Conservation (phyloP, 148 eudicot species). For the Arbutus unedo region DNA sequence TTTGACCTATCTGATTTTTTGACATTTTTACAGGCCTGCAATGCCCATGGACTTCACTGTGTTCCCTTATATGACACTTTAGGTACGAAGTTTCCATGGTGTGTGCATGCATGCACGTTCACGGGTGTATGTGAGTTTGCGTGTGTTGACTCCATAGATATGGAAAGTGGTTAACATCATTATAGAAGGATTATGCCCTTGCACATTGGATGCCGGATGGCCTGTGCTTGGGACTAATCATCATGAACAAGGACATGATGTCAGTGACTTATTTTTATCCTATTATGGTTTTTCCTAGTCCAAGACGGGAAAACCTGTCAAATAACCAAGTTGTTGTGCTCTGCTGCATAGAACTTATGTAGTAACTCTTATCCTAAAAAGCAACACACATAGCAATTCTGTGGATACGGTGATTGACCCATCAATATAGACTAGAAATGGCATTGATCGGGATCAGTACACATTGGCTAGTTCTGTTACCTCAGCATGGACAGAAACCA, state of each 20-base stretch:
- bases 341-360: not conserved
- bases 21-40: conserved; percentile 73
- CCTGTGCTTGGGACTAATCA: not conserved
- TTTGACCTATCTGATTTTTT: not conserved
- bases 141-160: not conserved
- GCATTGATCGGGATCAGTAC: not conserved
- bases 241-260: not conserved
- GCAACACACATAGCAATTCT: not conserved
- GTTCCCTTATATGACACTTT: conserved; percentile 94
- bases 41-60: conserved; percentile 86
- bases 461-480: not conserved
- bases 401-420: not conserved
- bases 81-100: conserved; percentile 41
- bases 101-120: not conserved
- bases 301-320: not conserved
- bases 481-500: not conserved
- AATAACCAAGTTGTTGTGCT: not conserved
- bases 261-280: not conserved
- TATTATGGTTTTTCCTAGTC: not conserved
- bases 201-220: not conserved
- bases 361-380: not conserved
- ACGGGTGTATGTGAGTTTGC: not conserved
- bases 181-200: not conserved
- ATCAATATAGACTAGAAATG: not conserved
- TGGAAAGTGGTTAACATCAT: not conserved